Evolutionary conservation across 2,329 filamentous ascomycete genomes (phyloP), one percentile per base, ranked within the genome.

Genomic region (Magnaporthiopsis rhizophila): DNA sequence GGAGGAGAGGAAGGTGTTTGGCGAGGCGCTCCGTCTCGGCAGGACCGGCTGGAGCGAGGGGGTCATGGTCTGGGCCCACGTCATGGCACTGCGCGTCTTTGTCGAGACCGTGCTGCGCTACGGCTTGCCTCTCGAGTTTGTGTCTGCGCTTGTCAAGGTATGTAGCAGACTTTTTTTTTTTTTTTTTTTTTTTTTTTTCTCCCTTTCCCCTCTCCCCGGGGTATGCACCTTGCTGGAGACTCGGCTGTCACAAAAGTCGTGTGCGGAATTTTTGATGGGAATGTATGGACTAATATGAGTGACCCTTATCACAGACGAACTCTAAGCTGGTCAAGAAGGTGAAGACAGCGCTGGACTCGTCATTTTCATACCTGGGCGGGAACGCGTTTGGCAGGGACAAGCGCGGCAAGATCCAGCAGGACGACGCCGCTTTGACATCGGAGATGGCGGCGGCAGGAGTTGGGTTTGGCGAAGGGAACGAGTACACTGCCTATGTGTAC

Each of bases 81-180:
- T 97, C 34, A 81, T 98, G 72, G 90, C 93, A 8, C 79, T 99
- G 71, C 83, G 95, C 64, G 93, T 98, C 26, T 99, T 98, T 76
- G 95, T 99, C 26, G 95, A 99, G 82, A 97, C 93, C 6, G 95
- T 99, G n/a, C 80, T 99, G 73, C 87, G 95, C 69, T 99, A 99
- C 73, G 95, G 95, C 34, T 77, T 99, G 71, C 95, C 95, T 61
- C 79, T 97, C 68, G 90, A 96, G 70, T 99, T 94, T 76, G 88
- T 96, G 61, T 90, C 89, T 69, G 91, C 88, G 21, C 79, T 97
- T 69, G 81, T 98, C 67, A 89, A 91, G 88, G 93, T 96, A 83
- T 70, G 86, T 73, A 45, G 24, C 30, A 36, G 28, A n/a, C n/a
- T 21, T 9, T 26, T 21, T 18, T 21, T 38, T 11, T 26, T 26